Evolutionary conservation across 1,284 basidiomycete genomes (phyloP).

Genomic region (Pseudozyma flocculosa): DNA sequence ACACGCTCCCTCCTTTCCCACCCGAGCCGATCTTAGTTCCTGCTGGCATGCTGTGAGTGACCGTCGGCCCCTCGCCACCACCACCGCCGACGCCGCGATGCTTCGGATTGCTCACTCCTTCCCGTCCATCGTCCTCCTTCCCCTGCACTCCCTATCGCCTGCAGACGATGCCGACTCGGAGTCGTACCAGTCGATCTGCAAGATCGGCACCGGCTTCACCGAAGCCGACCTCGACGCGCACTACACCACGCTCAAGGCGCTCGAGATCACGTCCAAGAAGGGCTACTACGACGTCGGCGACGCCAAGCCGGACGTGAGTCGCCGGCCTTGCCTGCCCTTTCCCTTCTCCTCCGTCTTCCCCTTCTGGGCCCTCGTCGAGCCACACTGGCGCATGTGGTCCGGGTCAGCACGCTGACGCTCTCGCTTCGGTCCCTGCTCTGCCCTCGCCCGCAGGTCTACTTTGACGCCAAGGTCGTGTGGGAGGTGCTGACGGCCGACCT

Average conservation of each 20-base stretch:
- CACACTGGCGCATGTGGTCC: no score
- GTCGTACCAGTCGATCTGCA: constrained; percentile 66
- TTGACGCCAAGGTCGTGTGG: constrained; percentile 71
- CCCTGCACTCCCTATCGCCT: background rate
- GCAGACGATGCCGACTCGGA: constrained; percentile 48
- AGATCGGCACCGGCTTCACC: constrained; percentile 97
- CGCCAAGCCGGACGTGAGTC: constrained; percentile 46
- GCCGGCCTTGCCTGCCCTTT: background rate
- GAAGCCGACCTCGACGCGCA: constrained; percentile 79
- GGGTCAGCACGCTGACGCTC: no score
- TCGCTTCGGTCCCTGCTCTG: no score
- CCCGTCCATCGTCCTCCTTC: background rate
- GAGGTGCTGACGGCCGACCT: constrained; percentile 96
- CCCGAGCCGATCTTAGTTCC: no score
- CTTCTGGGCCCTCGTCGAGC: no score
- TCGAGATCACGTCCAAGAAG: constrained; percentile 68
- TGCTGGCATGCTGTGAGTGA: constrained; percentile 45
- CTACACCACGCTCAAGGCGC: constrained; percentile 75
- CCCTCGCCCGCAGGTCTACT: constrained; percentile 33
- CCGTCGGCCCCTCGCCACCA: no score
- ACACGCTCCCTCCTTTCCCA: no score
- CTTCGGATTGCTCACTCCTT: no score
- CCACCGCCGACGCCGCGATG: no score
- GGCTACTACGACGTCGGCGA: constrained; percentile 66
- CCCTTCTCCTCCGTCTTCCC: background rate